Evolutionary conservation across 257 asterid genomes (phyloP).

Genomic region (Echium plantagineum): DNA sequence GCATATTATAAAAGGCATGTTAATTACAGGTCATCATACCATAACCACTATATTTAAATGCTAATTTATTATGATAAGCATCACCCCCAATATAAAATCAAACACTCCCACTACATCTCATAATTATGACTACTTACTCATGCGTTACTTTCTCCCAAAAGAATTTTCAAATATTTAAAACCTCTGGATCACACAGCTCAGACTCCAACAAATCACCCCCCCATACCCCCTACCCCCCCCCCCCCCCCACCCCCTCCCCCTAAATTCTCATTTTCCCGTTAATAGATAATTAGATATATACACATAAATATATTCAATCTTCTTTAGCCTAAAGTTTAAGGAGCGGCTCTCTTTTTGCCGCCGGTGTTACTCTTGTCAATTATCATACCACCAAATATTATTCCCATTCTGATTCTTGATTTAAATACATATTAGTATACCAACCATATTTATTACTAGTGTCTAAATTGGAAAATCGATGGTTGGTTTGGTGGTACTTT

Average conservation of each 20-base stretch:
- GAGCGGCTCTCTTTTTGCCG: conserved; percentile 17
- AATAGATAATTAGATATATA: background rate
- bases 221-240: background rate
- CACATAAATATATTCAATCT: background rate
- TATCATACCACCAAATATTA: background rate
- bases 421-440: background rate
- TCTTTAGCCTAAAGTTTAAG: conserved; percentile 16
- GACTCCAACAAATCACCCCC: conserved; percentile 39
- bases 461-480: background rate
- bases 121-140: conserved; percentile 19
- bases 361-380: conserved; percentile 6
- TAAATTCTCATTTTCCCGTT: background rate
- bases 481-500: background rate
- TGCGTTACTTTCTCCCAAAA: conserved; percentile 48
- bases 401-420: conserved; percentile 1
- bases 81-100: background rate
- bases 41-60: background rate
- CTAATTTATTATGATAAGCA: background rate
- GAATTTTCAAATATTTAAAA: conserved; percentile 19
- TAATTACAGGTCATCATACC: conserved; percentile 3
- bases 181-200: conserved; percentile 44
- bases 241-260: conserved; percentile 2
- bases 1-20: conserved; percentile 1
- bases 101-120: conserved; percentile 29
- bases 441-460: background rate